Evolutionary conservation across 192 early-diverging fungal genomes (phyloP).

Genomic region (Gamsiella multidivaricata): DNA sequence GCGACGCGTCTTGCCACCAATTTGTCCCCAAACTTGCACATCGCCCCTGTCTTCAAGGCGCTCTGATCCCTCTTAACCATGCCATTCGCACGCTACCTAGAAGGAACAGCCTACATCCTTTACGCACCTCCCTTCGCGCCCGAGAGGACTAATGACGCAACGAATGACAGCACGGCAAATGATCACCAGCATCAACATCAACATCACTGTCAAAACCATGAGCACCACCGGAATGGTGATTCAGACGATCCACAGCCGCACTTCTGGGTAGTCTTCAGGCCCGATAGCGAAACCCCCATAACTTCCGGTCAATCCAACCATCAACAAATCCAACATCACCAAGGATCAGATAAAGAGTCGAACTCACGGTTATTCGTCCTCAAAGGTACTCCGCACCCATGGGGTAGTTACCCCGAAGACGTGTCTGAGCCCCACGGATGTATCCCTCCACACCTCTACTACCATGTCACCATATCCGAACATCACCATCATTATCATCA

Average conservation of each 20-base stretch:
- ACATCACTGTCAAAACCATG: neutral
- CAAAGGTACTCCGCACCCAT: constrained; percentile 18
- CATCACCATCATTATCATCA: no score
- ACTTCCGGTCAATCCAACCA: neutral
- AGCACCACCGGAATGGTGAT: neutral
- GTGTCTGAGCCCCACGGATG: constrained; percentile 40
- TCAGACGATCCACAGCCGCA: neutral
- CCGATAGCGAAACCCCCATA: neutral
- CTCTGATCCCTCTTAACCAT: no score
- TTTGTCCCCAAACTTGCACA: no score
- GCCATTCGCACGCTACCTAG: neutral
- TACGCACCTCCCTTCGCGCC: constrained; percentile 3
- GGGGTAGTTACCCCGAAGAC: constrained; percentile 25
- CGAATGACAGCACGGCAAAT: neutral
- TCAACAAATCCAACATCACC: neutral
- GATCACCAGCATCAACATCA: neutral
- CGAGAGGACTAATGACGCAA: neutral
- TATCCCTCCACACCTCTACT: constrained; percentile 45
- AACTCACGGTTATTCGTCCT: constrained; percentile 4
- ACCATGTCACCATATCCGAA: constrained; percentile 3
- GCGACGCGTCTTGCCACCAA: no score
- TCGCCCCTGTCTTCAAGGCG: no score
- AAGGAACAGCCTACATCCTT: constrained; percentile 34
- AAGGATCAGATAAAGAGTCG: neutral
- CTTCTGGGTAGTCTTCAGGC: constrained; percentile 32